Evolutionary conservation across 2,329 filamentous ascomycete genomes (phyloP), one percentile per base, ranked within the genome.

Genomic region (Neofusicoccum kwambonambiense): DNA sequence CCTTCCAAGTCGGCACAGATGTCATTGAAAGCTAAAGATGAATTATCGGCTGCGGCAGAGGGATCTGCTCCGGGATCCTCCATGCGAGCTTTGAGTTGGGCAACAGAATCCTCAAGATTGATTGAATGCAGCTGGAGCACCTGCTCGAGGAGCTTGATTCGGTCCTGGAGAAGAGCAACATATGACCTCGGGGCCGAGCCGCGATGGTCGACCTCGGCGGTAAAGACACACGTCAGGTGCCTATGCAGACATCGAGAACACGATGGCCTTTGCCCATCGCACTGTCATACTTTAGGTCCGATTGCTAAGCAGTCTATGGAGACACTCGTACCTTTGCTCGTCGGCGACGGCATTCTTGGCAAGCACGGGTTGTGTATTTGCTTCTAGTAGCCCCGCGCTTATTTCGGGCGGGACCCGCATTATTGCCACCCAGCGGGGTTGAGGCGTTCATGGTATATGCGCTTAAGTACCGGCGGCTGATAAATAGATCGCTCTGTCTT

Each of bases 341-440:
- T 35, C 76, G 73, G 19, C 75, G 73, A 5, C 76, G 75, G 62
- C 77, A 79, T 67, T 74, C 73, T 58, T 78, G 72, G 50, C 76
- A 79, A 3, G 77, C 77, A 37, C 72, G 72, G 2, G 67, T 57
- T 1, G 62, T 57, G n/a, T 64, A 56, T 15, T 58, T 64, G 12
- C 60, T 50, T 15, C 17, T 49, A 4, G 7, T 27, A 13, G 56
- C 3, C 11, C 37, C 35, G 2, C 22, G 22, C 22, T 22, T 22
- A 22, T 22, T 22, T 22, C 22, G 22, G 22, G 22, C 22, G 6
- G 15, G 27, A 2, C 12, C 27, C 12, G 8, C 11, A 17, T 19
- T 7, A 34, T 19, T 27, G 47, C 22, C n/a, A 4, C 34, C 11
- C 12, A 8, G 22, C 39, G 9, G 1, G n/a, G 9, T 35, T 19